These are phyloP conservation scores for Eucommia ulmoides DNA, from an alignment of 257 asterid genomes.

Conservation along the genomic window DNA sequence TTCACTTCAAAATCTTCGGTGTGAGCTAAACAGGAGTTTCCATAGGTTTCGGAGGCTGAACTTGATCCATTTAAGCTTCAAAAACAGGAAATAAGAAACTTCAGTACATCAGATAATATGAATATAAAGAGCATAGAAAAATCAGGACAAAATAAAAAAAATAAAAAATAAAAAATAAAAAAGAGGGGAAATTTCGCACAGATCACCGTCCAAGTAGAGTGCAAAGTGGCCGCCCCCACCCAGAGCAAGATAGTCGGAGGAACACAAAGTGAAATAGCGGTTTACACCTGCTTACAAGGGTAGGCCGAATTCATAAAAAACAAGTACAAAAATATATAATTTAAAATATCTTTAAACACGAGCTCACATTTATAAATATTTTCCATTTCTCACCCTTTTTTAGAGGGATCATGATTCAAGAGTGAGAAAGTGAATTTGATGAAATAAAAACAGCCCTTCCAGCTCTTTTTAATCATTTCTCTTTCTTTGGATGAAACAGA, in stretches of 20 bases:
- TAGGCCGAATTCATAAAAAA: no score
- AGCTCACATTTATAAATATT: no score
- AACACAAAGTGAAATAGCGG: constrained; percentile 77
- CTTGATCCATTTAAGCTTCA: constrained; percentile 73
- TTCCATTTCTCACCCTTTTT: no score
- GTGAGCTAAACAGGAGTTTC: constrained; percentile 67
- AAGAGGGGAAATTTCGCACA: constrained; percentile 40
- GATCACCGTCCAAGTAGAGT: constrained; percentile 74
- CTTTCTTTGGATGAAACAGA: no score
- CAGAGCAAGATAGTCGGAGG: constrained; percentile 66
- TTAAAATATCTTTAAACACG: no score
- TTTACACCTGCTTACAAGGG: constrained; percentile 41
- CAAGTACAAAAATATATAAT: no score
- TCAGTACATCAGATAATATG: no score
- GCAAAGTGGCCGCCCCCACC: constrained; percentile 97
- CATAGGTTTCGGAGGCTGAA: constrained; percentile 79
- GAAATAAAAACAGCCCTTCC: no score
- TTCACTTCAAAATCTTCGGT: constrained; percentile 60
- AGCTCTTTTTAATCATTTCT: no score
- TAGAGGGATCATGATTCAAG: no score
- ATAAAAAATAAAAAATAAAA: background rate
- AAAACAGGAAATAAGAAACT: background rate
- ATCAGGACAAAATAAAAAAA: background rate
- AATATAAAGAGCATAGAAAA: no score
- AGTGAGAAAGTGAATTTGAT: no score